phyloP scores from a whole-genome alignment of 1,284 basidiomycete genomes.

The Omphalotus olearius region DNA sequence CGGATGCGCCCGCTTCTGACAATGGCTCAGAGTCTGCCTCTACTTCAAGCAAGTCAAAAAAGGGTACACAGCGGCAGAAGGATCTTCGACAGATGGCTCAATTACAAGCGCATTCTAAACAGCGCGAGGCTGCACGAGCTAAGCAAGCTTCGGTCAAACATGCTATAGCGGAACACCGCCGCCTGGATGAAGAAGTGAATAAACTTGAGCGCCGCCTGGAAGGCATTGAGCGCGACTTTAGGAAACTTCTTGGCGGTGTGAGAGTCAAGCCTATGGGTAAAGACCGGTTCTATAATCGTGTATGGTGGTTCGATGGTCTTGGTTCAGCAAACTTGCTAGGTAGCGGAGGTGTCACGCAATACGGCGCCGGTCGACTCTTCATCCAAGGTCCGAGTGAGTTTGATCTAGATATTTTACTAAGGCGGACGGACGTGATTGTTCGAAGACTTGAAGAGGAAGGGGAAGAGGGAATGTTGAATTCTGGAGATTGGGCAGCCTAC shows the following conservation, averaged over 20 bases:
- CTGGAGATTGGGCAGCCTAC: conserved; percentile 88
- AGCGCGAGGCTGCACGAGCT: conserved; percentile 70
- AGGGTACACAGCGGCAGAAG: conserved; percentile 44
- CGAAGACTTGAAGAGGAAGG: conserved; percentile 75
- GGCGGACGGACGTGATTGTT: conserved; percentile 45
- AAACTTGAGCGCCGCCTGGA: conserved; percentile 78
- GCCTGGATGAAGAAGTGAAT: conserved; percentile 84
- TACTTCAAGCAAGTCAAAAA: conserved; percentile 28
- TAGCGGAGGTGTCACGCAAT: conserved; percentile 71
- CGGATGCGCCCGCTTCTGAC: conserved; percentile 58
- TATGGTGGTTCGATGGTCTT: conserved; percentile 99
- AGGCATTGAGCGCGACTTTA: conserved; percentile 89
- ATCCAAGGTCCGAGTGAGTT: conserved; percentile 84
- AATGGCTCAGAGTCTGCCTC: conserved; percentile 46
- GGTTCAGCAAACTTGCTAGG: conserved; percentile 77
- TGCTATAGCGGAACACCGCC: conserved; percentile 71
- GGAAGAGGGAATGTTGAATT: conserved; percentile 62
- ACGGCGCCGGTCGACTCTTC: conserved; percentile 87
- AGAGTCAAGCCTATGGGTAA: conserved; percentile 85
- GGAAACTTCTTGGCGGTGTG: conserved; percentile 78
- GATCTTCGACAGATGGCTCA: conserved; percentile 52
- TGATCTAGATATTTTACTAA: conserved; percentile 65
- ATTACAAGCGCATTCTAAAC: conserved; percentile 63
- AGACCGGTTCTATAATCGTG: conserved; percentile 90
- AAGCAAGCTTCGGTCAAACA: conserved; percentile 69